Evolutionary conservation across 345 rosid species (phyloP), one percentile per base, ranked within the genome.

Genomic region (Eucalyptus lansdowneana): DNA sequence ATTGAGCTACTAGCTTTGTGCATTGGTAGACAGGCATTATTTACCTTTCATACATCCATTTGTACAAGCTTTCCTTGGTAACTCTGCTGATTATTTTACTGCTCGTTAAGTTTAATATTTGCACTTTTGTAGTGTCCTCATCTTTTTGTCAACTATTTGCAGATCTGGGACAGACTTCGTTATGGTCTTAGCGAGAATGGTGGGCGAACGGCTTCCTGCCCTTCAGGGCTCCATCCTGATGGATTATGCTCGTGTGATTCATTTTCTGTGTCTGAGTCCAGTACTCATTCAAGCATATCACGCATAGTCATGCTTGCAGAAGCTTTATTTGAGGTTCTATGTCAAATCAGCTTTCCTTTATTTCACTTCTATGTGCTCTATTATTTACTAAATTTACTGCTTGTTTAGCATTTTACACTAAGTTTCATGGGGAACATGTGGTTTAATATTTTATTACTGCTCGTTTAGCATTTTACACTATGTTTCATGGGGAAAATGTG

Each of bases 241-340:
- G 97, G 97, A 65, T 86, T 91, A 85, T 96, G 98, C 92, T 95
- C 94, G 7, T 96, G 97, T 89, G 94, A 96, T 86, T 91, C 94
- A 89, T 87, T 89, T 47, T 83, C 91, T 76, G 90, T 90, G 76
- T 90, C 89, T 15, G 96, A 95, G 65, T 89, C 95, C 42, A 92
- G 91, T 90, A 91, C 93, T 86, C 95, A 92, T 91, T 93, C 94
- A 88, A 94, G 96, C 91, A 93, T 96, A 89, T 94, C 97, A 51
- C 94, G 98, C 86, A 95, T 95, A 89, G 95, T 95, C 81, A 94
- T 96, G 98, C 97, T 96, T 50, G 96, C 97, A 60, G 97, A 96
- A 91, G 97, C 98, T 91, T 92, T 96, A n/a, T 94, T 95, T 90
- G 98, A 96, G 97, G 98, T 95, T 90, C 47, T 76, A 87, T 88